Evolutionary conservation across 164 flowering plant species (phyloP).

Genomic region (grape (Vitis vinifera)): ASM3070453v1 NC_081814.1:544501-545000

Average conservation of each 20-base stretch:
- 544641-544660: conserved; percentile 49
- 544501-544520: conserved; percentile 62
- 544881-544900: conserved; percentile 59
- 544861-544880: conserved; percentile 43
- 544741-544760: conserved; percentile 27
- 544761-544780: conserved; percentile 4
- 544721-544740: conserved; percentile 58
- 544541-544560: background rate
- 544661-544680: conserved; percentile 79
- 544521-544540: conserved; percentile 70
- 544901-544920: conserved; percentile 71
- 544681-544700: conserved; percentile 60
- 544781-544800: background rate
- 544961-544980: conserved; percentile 84
- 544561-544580: background rate
- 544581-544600: conserved; percentile 8
- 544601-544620: conserved; percentile 61
- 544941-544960: conserved; percentile 86
- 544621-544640: conserved; percentile 50
- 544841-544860: conserved; percentile 48
- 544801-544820: background rate
- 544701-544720: conserved; percentile 84
- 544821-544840: conserved; percentile 10
- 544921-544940: conserved; percentile 78
- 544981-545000: conserved; percentile 66